A percentile compares a stretch with the other conserved stretches of the same genome.
These are phyloP conservation scores for Yamadazyma oceani DNA, from an alignment of 1,139 yeast species.

Conservation along the genomic window DNA sequence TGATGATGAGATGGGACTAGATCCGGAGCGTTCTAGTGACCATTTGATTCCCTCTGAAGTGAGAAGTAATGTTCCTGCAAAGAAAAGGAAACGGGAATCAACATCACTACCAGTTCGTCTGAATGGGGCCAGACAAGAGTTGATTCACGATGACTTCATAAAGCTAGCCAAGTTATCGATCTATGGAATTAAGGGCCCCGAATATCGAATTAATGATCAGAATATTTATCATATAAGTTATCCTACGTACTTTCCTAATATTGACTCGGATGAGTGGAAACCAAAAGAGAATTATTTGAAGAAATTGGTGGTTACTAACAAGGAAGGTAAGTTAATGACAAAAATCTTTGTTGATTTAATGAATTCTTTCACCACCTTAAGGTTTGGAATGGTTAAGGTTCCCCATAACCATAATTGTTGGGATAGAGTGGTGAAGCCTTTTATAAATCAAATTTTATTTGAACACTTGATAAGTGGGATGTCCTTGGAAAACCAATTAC, in stretches of 20 bases:
- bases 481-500: conserved; percentile 10
- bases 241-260: conserved; percentile 47
- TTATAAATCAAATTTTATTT: conserved; percentile 28
- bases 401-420: conserved; percentile 25
- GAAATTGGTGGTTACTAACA: conserved; percentile 3
- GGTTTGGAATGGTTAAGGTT: conserved; percentile 28
- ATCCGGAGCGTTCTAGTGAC: not conserved
- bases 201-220: conserved; percentile 40
- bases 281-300: conserved; percentile 25
- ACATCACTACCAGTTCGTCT: not conserved
- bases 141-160: conserved; percentile 38
- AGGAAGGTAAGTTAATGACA: conserved; percentile 5
- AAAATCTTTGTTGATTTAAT: conserved; percentile 7
- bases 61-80: too few species aligned
- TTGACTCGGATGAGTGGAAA: conserved; percentile 46
- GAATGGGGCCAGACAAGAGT: conserved; percentile 10
- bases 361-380: conserved; percentile 13
- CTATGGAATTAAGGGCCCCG: conserved; percentile 43
- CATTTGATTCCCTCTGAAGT: too few species aligned
- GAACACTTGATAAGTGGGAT: conserved; percentile 23
- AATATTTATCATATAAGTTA: conserved; percentile 48
- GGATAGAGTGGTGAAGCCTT: conserved; percentile 32
- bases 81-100: not conserved
- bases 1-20: not conserved
- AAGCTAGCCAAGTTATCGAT: conserved; percentile 43